Evolutionary conservation across 2,329 filamentous ascomycete species (phyloP), one percentile per base, ranked within the genome.

Genomic region (Xylogone sp.): DNA sequence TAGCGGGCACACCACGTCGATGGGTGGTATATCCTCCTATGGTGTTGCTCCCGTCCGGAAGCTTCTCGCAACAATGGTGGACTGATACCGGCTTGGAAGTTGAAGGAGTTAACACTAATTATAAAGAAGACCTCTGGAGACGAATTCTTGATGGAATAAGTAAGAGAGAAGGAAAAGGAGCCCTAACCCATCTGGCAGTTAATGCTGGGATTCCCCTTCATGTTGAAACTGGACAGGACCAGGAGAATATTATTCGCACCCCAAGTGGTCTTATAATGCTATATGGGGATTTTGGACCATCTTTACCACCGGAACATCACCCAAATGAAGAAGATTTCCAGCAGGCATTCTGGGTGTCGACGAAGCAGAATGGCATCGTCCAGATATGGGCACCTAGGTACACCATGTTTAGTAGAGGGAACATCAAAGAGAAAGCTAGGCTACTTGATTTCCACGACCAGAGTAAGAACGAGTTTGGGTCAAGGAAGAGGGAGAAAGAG

Each of bases 371-470:
- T 63, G 87, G 86, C 2, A 87, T 97, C 52, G 70, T 74, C 31
- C 93, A 97, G 71, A 85, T 80, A 2, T 97, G 92, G 92, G 88
- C 91, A 1, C 93, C 93, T 13, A 71, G 85, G 1, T 92, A 90
- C 76, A 96, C 91, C 21, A 97, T 97, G 92, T 97, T 97, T 68
- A 91, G 87, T 56, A 81, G 91, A 1, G 92, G 93, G 3, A 97
- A 97, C 68, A 76, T 97, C 53, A 87, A 84, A 47, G 93, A 97
- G 70, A 97, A 97, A 67, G 84, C 87, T 0, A 76, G 93, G 12
- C 70, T 97, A 1, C 69, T 96, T 3, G 66, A 63, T 0, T 84
- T 84, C 29, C 21, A 39, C n/a, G n/a, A 16, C 2, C 2, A 20
- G 21, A 10, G 43, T 22, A 27, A 27, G 13, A 21, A 27, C 10